Base-by-base conservation (phyloP, 2,329 filamentous ascomycete species). In the Aspergillus sp. region DNA sequence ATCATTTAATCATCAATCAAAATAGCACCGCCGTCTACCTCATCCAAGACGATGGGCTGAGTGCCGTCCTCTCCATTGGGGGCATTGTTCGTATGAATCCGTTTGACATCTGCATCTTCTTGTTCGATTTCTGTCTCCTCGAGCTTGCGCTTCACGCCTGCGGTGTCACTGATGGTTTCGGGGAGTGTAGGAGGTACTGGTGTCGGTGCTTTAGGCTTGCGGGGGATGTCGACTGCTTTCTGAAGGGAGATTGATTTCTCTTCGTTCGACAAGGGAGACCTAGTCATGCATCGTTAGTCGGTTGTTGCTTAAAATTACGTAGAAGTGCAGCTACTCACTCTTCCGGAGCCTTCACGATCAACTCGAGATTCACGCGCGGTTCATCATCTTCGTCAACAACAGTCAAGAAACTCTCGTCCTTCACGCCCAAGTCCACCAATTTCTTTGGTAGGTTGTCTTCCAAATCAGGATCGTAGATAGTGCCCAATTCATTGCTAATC, bases 391-490 rank as follows among this genome's bases (percentile, higher is more conserved):
- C 80, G 54, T 87, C 93, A n/a, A 86, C 83, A 45, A 97, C 74
- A 0, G 88, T 94, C 53, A 97, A 69, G 64, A 94, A 91, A 45
- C 79, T 84, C 54, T 86, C 86, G 20, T 79, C 74, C 49, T 79
- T 79, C 58, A 96, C 81, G 9, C 85, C 87, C 7, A 96, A 76
- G 17, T 95, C 87, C 22, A 69, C 76, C 44, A 98, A 77, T 51
- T 86, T 90, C 73, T 89, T 94, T 1, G 75, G 68, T 1, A 97
- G 73, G 59, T 96, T 94, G 49, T 94, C 88, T 4, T 88, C 88
- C 60, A 95, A 82, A 48, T 97, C 93, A 0, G 84, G 81, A 60
- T 97, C 93, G 60, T 95, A 97, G 38, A 97, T 76, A n/a, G 90
- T 76, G 44, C 85, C 85, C 7, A 79, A 74, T 5, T 89, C 84